Percentiles rank a stretch among this genome's conserved stretches.
These are phyloP conservation scores for Keqinozyma sinolaborantium DNA, from an alignment of 1,139 yeast genomes.

Conservation along the genomic window DNA sequence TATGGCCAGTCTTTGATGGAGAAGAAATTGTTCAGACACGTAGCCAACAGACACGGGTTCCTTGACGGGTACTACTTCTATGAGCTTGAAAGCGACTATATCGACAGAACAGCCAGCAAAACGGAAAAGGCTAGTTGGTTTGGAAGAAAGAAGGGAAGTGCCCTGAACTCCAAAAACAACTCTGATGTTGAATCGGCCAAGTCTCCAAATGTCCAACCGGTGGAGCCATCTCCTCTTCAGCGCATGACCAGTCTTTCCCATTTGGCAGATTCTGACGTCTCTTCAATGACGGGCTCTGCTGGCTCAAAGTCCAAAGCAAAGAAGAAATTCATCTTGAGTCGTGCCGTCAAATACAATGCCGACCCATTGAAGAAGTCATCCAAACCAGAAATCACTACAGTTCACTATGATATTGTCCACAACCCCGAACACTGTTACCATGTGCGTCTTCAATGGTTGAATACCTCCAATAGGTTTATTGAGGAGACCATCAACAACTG, in stretches of 20 bases:
- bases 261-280: conserved; percentile 23
- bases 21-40: conserved; percentile 71
- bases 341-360: conserved; percentile 66
- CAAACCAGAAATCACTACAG: conserved; percentile 73
- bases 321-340: conserved; percentile 44
- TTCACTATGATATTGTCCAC: conserved; percentile 89
- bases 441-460: conserved; percentile 87
- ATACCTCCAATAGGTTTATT: conserved; percentile 81
- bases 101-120: conserved; percentile 26
- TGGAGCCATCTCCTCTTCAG: conserved; percentile 20
- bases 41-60: conserved; percentile 77
- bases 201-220: conserved; percentile 22
- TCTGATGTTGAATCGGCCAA: conserved; percentile 26
- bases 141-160: conserved; percentile 20
- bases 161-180: conserved; percentile 16
- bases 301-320: conserved; percentile 18
- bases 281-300: conserved; percentile 31
- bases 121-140: conserved; percentile 29
- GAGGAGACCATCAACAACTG: conserved; percentile 85
- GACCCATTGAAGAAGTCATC: conserved; percentile 72
- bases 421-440: conserved; percentile 96
- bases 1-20: conserved; percentile 79
- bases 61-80: conserved; percentile 93
- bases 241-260: conserved; percentile 19
- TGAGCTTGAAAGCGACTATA: conserved; percentile 59